These are phyloP conservation scores for Tinospora cordifolia DNA, from an alignment of 164 flowering plant genomes.

Conservation along the genomic window DNA sequence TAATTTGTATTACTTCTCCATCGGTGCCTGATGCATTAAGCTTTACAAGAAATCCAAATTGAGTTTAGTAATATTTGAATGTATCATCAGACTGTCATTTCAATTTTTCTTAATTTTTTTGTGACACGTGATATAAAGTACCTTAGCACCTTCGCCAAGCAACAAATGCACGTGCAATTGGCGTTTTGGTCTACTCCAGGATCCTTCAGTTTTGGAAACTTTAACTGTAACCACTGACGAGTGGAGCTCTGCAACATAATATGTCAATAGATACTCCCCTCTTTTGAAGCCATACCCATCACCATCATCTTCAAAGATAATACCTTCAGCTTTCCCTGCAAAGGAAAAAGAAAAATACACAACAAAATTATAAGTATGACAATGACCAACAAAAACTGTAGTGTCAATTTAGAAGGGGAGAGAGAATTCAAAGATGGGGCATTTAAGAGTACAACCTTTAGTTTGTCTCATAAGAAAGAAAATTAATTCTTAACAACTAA, in stretches of 20 bases:
- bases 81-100: background rate
- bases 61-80: background rate
- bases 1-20: conserved; percentile 65
- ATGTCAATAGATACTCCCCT: conserved; percentile 64
- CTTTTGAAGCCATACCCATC: conserved; percentile 77
- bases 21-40: conserved; percentile 73
- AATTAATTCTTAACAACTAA: too few species aligned
- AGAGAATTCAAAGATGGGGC: too few species aligned
- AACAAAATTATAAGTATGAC: background rate
- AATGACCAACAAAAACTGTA: background rate
- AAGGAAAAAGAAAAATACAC: background rate
- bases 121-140: conserved; percentile 14
- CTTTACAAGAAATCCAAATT: conserved; percentile 29
- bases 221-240: conserved; percentile 61
- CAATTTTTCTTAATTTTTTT: background rate
- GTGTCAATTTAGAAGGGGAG: too few species aligned
- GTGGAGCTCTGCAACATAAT: conserved; percentile 65
- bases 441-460: too few species aligned
- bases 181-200: conserved; percentile 72
- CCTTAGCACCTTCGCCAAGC: conserved; percentile 79
- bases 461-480: too few species aligned
- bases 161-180: conserved; percentile 63
- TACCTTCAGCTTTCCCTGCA: conserved; percentile 84
- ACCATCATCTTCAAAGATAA: conserved; percentile 88
- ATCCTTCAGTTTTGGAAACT: conserved; percentile 71